A percentile compares a stretch with the other conserved stretches of the same genome.
Conservation (phyloP, 306 rosid genomes). For the Pterocarpus macrocarpus region DNA sequence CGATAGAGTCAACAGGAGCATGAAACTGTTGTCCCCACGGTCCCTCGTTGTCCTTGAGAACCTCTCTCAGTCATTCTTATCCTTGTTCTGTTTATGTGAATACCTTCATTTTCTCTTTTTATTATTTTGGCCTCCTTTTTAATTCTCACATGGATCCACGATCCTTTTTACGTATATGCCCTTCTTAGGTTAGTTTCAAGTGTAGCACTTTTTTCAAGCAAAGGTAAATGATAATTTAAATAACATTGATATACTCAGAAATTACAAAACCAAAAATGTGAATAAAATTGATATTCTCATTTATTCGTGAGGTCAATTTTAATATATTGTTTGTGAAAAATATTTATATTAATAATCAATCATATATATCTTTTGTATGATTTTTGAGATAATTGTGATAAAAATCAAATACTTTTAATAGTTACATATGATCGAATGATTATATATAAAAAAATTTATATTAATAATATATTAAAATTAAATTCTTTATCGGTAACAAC, state of each 20-base stretch:
- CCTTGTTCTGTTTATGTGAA: background rate
- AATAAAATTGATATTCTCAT: background rate
- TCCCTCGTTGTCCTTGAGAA: background rate
- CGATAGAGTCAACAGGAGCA: constrained; percentile 3
- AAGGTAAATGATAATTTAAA: too few species aligned
- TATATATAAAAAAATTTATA: too few species aligned
- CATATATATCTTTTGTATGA: too few species aligned
- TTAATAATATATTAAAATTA: too few species aligned
- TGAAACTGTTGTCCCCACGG: constrained; percentile 3
- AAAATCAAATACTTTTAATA: too few species aligned
- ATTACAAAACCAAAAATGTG: background rate
- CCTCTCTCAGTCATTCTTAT: background rate
- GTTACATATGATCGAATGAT: too few species aligned
- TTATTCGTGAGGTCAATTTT: background rate
- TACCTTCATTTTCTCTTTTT: background rate
- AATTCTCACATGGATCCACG: background rate
- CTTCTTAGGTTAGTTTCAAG: too few species aligned
- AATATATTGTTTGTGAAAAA: too few species aligned
- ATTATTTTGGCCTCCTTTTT: background rate
- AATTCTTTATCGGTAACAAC: too few species aligned
- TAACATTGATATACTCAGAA: background rate
- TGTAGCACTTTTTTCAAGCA: too few species aligned
- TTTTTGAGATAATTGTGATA: too few species aligned
- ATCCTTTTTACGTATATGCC: background rate
- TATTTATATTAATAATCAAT: too few species aligned